Base-by-base conservation (phyloP, 1,139 yeast genomes). In the Sugiyamaella grinbergsii region DNA sequence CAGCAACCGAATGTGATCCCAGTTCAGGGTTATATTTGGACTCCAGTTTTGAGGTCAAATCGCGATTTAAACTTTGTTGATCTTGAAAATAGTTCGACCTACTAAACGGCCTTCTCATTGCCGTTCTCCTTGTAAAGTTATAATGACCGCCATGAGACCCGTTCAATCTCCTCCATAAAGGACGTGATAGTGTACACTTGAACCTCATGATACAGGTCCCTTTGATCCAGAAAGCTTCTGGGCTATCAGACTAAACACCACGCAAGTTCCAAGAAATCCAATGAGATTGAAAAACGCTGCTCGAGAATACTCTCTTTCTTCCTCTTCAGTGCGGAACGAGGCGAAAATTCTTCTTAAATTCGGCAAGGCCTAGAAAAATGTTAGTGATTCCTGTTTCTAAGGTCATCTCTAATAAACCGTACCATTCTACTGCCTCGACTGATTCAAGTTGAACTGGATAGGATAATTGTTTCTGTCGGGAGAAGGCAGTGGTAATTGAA, bases 271-370 rank as follows among this genome's bases (percentile, higher is more conserved):
- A 26, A 88, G 69, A 60, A 86, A 88, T 13, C 95, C 95, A 41
- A 88, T 73, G 36, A 88, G 74, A 58, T 87, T 85, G 72, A 86
- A 87, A 67, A 88, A 88, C 0, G 95, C 95, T 57, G 79, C 77
- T 46, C 96, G 73, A 0, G 95, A 86, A 61, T 82, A 84, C 50
- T 76, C 71, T 50, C 93, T 71, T 65, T 88, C 96, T 62, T 88
- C 95, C 58, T 88, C 95, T 59, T 86, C 95, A 2, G 94, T 82
- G 23, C 96, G 71, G 62, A 87, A 87, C 3, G 94, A 84, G 38
- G 91, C 84, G 66, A 88, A 88, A 44, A 88, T 83, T 51, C 88
- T 73, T 50, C 96, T 71, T 44, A 85, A 77, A 62, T 87, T 85
- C 42, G 85, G 86, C 42, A 85, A 59, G 8, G 66, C 66, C 73